Percentiles rank a stretch among this genome's conserved stretches.
Evolutionary conservation across 148 eudicot genomes (phyloP).

Genomic region (Heliosperma pusillum): DNA sequence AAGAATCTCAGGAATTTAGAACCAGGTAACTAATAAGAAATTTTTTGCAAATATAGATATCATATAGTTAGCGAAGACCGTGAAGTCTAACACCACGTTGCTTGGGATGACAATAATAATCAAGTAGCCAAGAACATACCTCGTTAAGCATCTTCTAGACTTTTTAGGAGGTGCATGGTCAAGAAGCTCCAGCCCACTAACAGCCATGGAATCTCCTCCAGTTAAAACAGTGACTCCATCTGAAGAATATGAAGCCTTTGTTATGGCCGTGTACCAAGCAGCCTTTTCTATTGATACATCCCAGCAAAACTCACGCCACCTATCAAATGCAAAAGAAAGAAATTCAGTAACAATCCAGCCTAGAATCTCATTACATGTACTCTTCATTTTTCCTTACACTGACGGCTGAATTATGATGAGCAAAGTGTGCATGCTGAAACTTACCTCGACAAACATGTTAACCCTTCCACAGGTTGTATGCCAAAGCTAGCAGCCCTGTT

Average conservation of each 20-base stretch:
- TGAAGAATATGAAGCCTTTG: conserved; percentile 14
- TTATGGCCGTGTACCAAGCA: conserved; percentile 52
- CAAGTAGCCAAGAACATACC: background rate
- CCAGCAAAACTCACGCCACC: conserved; percentile 82
- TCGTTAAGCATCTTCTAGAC: conserved; percentile 21
- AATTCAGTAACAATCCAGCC: background rate
- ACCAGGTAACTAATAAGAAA: background rate
- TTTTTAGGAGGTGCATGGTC: conserved; percentile 30
- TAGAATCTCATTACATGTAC: background rate
- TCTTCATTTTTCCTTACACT: conserved; percentile 2
- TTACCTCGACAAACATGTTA: conserved; percentile 64
- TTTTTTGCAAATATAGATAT: background rate
- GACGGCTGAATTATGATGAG: background rate
- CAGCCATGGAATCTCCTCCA: conserved; percentile 16
- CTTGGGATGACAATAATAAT: background rate
- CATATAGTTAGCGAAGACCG: background rate
- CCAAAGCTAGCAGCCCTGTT: conserved; percentile 48
- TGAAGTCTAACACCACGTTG: background rate
- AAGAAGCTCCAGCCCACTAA: conserved; percentile 30
- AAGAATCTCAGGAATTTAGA: background rate
- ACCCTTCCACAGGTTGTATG: conserved; percentile 48
- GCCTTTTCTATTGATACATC: conserved; percentile 81
- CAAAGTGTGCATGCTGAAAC: conserved; percentile 22
- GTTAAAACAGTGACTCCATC: conserved; percentile 23
- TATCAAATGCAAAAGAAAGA: conserved; percentile 24